phyloP scores from a whole-genome alignment of 176 grass and related monocot genomes.

The Melocanna baccifera region DNA sequence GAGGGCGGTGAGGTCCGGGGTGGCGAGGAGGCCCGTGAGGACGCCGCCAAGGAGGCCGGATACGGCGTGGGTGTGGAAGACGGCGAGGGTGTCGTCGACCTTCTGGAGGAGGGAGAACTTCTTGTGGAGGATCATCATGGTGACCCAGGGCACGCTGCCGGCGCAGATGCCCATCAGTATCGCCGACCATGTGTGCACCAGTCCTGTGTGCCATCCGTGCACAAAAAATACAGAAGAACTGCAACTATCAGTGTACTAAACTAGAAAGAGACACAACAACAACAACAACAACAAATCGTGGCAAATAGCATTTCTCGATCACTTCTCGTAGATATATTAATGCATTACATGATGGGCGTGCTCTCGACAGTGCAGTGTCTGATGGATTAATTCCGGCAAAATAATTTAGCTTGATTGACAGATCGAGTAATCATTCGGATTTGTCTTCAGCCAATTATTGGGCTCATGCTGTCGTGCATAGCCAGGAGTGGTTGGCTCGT shows the following conservation, averaged over 20 bases:
- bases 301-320: background rate
- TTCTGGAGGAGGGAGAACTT: slow-evolving; percentile 55
- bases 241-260: background rate
- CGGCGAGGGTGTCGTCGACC: slow-evolving; percentile 75
- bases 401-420: background rate
- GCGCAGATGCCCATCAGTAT: slow-evolving; percentile 58
- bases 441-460: background rate
- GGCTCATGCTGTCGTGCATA: background rate
- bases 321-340: background rate
- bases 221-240: background rate
- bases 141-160: slow-evolving; percentile 63
- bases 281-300: no score
- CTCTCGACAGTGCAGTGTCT: no score
- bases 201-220: slow-evolving; percentile 27
- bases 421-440: background rate
- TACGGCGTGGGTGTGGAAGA: slow-evolving; percentile 49
- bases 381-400: background rate
- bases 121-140: slow-evolving; percentile 81
- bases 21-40: slow-evolving; percentile 64
- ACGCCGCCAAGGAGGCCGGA: slow-evolving; percentile 62
- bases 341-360: background rate
- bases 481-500: background rate
- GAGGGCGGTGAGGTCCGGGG: slow-evolving; percentile 51
- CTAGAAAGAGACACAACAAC: background rate
- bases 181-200: slow-evolving; percentile 82